Evolutionary conservation across 2,329 filamentous ascomycete species (phyloP).

Genomic region (Aspergillus spinulosporus): DNA sequence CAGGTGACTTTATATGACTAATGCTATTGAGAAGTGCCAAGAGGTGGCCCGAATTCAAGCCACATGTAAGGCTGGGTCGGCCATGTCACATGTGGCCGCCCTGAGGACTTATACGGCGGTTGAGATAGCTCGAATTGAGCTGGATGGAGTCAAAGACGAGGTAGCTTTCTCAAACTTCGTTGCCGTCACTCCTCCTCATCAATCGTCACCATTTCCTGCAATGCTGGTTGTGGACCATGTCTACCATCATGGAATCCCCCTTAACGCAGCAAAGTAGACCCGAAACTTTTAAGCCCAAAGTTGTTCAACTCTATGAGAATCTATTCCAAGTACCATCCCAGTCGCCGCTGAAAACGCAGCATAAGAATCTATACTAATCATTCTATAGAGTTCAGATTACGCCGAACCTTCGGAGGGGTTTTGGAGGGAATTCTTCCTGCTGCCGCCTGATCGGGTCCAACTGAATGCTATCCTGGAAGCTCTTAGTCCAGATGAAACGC

Average conservation of each 20-base stretch:
- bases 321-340: slow-evolving; percentile 63
- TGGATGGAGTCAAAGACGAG: not conserved
- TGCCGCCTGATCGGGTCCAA: slow-evolving; percentile 72
- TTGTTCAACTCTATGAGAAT: slow-evolving; percentile 82
- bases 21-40: not conserved
- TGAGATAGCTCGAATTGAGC: slow-evolving; percentile 5
- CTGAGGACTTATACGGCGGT: slow-evolving; percentile 16
- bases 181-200: not conserved
- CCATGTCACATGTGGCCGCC: slow-evolving; percentile 14
- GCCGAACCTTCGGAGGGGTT: slow-evolving; percentile 80
- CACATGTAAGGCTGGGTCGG: slow-evolving; percentile 12
- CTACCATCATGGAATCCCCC: slow-evolving; percentile 76
- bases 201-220: slow-evolving; percentile 10
- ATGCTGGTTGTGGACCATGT: slow-evolving; percentile 24
- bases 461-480: slow-evolving; percentile 68
- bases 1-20: not conserved
- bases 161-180: not conserved
- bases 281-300: slow-evolving; percentile 89
- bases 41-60: slow-evolving; percentile 14
- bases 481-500: slow-evolving; percentile 71
- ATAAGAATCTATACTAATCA: slow-evolving; percentile 13
- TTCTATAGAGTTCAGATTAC: slow-evolving; percentile 62
- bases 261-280: slow-evolving; percentile 89
- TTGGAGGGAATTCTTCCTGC: slow-evolving; percentile 93
- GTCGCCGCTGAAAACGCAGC: not conserved